A percentile compares a stretch with the other conserved stretches of the same genome.
Conservation (phyloP, 352 stramenopile genomes). For the Lagenidium sp. region DNA sequence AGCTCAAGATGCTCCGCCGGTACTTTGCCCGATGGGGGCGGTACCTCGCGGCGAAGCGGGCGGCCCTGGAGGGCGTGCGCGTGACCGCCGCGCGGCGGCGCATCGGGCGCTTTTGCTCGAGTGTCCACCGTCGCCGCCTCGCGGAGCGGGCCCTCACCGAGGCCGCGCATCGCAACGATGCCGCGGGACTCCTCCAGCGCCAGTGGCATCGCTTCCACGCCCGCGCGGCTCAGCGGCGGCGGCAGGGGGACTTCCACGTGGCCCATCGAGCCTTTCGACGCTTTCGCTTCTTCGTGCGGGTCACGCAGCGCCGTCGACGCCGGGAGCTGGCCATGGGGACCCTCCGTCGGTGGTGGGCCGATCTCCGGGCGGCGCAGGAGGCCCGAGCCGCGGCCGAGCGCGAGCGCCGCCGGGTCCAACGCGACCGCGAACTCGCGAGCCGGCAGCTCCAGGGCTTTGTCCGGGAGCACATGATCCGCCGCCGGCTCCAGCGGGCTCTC, state of each 20-base stretch:
- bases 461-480: slow-evolving; percentile 28
- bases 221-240: not conserved
- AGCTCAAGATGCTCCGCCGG: slow-evolving; percentile 59
- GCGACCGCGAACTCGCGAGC: slow-evolving; percentile 15
- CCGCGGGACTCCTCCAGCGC: slow-evolving; percentile 3
- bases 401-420: slow-evolving; percentile 8
- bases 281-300: slow-evolving; percentile 23
- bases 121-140: not conserved
- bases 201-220: slow-evolving; percentile 2
- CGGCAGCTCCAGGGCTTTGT: slow-evolving; percentile 34
- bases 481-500: slow-evolving; percentile 20
- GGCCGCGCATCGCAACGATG: not conserved
- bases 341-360: slow-evolving; percentile 38
- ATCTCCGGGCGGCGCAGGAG: not conserved
- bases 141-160: not conserved
- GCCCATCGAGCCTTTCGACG: slow-evolving; percentile 38
- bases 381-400: not conserved
- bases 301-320: slow-evolving; percentile 10
- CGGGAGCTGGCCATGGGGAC: slow-evolving; percentile 21
- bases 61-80: not conserved
- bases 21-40: slow-evolving; percentile 34
- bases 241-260: slow-evolving; percentile 20
- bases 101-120: slow-evolving; percentile 3
- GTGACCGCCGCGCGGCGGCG: not conserved
- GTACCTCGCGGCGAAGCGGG: slow-evolving; percentile 12